Conservation (phyloP, 768 basidiomycete genomes). For the Lentinula guzmanii region DNA sequence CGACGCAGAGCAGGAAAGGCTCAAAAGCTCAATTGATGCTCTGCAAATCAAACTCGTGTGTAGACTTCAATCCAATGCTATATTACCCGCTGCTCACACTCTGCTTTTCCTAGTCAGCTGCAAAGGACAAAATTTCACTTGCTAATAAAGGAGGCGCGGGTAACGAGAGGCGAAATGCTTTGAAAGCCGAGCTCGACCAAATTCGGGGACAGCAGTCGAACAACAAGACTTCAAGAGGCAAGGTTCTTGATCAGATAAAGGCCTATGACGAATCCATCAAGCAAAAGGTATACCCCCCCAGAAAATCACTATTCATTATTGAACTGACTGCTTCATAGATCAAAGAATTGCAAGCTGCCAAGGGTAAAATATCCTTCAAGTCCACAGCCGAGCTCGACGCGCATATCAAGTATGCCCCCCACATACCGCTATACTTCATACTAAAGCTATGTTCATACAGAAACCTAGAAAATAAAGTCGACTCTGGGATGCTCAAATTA, state of each 20-base stretch:
- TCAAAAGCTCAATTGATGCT: slow-evolving; percentile 80
- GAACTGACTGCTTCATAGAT: slow-evolving; percentile 35
- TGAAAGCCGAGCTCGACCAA: slow-evolving; percentile 76
- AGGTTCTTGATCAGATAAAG: slow-evolving; percentile 76
- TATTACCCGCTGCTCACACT: slow-evolving; percentile 8
- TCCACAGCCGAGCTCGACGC: slow-evolving; percentile 81
- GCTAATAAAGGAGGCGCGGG: slow-evolving; percentile 50
- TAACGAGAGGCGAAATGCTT: slow-evolving; percentile 64
- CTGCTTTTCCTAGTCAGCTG: slow-evolving; percentile 41
- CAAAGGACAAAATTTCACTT: slow-evolving; percentile 71
- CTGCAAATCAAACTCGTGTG: slow-evolving; percentile 77
- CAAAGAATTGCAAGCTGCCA: slow-evolving; percentile 81
- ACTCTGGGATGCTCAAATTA: slow-evolving; percentile 86
- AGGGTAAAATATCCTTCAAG: slow-evolving; percentile 75
- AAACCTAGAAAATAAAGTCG: slow-evolving; percentile 82
- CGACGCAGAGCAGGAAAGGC: slow-evolving; percentile 77
- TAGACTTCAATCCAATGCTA: slow-evolving; percentile 14
- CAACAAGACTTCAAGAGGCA: slow-evolving; percentile 63
- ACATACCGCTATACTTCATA: background rate
- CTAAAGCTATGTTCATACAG: slow-evolving; percentile 31
- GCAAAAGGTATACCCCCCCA: slow-evolving; percentile 58
- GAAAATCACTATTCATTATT: slow-evolving; percentile 1
- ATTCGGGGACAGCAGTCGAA: slow-evolving; percentile 76
- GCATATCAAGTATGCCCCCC: slow-evolving; percentile 65
- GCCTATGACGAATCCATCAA: slow-evolving; percentile 67